Percentiles rank a stretch among this genome's conserved stretches.
phyloP scores from a whole-genome alignment of 257 asterid species.

The Misopates orontium region DNA sequence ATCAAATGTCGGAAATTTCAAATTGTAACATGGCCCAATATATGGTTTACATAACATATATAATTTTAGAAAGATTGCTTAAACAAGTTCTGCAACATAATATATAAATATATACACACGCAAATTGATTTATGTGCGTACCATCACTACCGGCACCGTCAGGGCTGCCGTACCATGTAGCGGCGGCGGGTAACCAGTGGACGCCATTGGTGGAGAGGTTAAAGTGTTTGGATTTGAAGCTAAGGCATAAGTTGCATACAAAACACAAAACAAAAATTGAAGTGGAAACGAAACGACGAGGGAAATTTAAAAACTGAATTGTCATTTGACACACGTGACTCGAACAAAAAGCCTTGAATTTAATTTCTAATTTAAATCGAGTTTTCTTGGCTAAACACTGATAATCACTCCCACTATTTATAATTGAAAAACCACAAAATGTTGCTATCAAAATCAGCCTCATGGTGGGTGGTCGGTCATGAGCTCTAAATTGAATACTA shows the following conservation, averaged over 20 bases:
- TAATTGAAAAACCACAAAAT: not conserved
- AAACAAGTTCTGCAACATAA: too few relatives aligned
- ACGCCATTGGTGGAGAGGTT: slow-evolving; percentile 34
- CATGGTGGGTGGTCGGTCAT: too few relatives aligned
- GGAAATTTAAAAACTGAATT: not conserved
- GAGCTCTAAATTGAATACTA: too few relatives aligned
- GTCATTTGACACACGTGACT: slow-evolving; percentile 15
- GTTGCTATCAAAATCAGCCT: not conserved
- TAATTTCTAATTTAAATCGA: not conserved
- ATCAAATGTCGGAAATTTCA: too few relatives aligned
- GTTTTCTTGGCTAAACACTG: not conserved
- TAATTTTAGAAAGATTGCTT: too few relatives aligned
- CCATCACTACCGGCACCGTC: slow-evolving; percentile 78
- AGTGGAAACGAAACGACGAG: slow-evolving; percentile 11
- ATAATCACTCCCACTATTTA: not conserved
- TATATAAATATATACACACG: too few relatives aligned
- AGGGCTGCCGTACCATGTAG: slow-evolving; percentile 78
- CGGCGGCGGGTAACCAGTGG: slow-evolving; percentile 59
- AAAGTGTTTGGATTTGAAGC: slow-evolving; percentile 36
- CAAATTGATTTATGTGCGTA: slow-evolving; percentile 11
- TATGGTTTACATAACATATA: too few relatives aligned
- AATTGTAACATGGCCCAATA: too few relatives aligned
- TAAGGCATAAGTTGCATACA: slow-evolving; percentile 25
- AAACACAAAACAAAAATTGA: slow-evolving; percentile 28
- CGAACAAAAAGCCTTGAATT: too few relatives aligned